Percentiles rank a stretch among this genome's conserved stretches.
These are phyloP conservation scores for Podaxis sp. DNA, from an alignment of 768 basidiomycete genomes.

Conservation along the genomic window DNA sequence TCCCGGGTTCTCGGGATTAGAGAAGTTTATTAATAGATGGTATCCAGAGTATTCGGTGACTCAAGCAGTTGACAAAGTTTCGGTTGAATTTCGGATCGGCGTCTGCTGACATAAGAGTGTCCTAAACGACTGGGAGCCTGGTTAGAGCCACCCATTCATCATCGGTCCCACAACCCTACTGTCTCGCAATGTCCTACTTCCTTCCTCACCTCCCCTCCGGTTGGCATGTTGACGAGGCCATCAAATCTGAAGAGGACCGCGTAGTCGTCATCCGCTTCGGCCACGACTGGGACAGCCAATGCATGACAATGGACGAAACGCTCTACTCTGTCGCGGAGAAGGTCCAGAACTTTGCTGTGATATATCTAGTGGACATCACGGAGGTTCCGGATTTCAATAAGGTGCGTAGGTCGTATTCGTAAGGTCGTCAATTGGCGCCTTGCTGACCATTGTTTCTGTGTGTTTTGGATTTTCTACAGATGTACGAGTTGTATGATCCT, in stretches of 20 bases:
- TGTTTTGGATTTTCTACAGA: slow-evolving; percentile 45
- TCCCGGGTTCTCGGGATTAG: too few relatives aligned
- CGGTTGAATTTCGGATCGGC: too few relatives aligned
- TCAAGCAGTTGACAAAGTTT: too few relatives aligned
- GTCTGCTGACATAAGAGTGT: too few relatives aligned
- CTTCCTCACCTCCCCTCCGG: slow-evolving; percentile 87
- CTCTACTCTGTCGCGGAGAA: slow-evolving; percentile 90
- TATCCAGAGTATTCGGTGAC: too few relatives aligned
- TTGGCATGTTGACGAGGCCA: slow-evolving; percentile 99
- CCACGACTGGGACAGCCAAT: slow-evolving; percentile 89
- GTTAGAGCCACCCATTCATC: too few relatives aligned
- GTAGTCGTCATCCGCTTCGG: slow-evolving; percentile 95
- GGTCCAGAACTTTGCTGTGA: slow-evolving; percentile 98
- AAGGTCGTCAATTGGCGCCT: too few relatives aligned
- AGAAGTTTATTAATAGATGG: too few relatives aligned
- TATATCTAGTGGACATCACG: slow-evolving; percentile 93
- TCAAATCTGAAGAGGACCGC: slow-evolving; percentile 96
- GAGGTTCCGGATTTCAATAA: slow-evolving; percentile 99
- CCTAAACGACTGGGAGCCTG: too few relatives aligned
- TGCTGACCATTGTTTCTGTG: too few relatives aligned
- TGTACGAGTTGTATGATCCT: slow-evolving; percentile 98
- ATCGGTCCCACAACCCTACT: too few relatives aligned
- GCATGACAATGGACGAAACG: slow-evolving; percentile 99
- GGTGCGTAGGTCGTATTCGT: slow-evolving; percentile 41
- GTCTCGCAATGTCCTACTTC: slow-evolving; percentile 75